Percentiles rank a stretch among this genome's conserved stretches.
Evolutionary conservation across 345 rosid genomes (phyloP).

Genomic region (Geranium brycei): DNA sequence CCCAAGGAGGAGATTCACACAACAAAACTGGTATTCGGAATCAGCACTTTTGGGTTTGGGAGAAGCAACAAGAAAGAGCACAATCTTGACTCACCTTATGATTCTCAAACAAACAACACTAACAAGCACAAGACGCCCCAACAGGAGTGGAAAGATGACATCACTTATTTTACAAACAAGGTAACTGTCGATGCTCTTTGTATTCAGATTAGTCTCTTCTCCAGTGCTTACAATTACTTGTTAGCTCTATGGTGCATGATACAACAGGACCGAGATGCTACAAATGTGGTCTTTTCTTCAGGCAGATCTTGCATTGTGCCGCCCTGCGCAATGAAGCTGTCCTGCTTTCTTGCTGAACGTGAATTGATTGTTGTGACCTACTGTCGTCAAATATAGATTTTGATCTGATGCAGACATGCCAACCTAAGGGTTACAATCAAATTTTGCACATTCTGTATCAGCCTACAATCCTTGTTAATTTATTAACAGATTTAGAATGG

Average conservation of each 20-base stretch:
- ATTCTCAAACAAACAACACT: neutral
- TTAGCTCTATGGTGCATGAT: no score
- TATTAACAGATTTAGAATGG: neutral
- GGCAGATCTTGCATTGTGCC: neutral
- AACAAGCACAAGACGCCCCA: constrained; percentile 2
- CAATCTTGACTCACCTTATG: constrained; percentile 56
- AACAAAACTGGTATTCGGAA: constrained; percentile 26
- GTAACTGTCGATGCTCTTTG: constrained; percentile 17
- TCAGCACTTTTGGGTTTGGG: constrained; percentile 67
- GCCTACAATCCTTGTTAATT: neutral
- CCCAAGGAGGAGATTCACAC: constrained; percentile 32
- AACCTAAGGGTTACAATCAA: neutral
- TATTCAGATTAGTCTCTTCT: no score
- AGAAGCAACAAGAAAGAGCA: constrained; percentile 54
- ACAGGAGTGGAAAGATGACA: constrained; percentile 52
- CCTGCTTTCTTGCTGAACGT: neutral
- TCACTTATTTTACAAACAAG: constrained; percentile 77
- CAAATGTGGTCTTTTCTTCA: neutral
- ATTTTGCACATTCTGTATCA: no score
- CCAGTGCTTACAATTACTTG: no score
- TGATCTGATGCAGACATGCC: neutral
- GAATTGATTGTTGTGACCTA: neutral
- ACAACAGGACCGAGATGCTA: no score
- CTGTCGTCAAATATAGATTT: neutral
- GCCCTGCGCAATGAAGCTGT: neutral